These are phyloP conservation scores for Colletotrichum chrysophilum DNA, from an alignment of 2,329 filamentous ascomycete species.

Conservation along the genomic window DNA sequence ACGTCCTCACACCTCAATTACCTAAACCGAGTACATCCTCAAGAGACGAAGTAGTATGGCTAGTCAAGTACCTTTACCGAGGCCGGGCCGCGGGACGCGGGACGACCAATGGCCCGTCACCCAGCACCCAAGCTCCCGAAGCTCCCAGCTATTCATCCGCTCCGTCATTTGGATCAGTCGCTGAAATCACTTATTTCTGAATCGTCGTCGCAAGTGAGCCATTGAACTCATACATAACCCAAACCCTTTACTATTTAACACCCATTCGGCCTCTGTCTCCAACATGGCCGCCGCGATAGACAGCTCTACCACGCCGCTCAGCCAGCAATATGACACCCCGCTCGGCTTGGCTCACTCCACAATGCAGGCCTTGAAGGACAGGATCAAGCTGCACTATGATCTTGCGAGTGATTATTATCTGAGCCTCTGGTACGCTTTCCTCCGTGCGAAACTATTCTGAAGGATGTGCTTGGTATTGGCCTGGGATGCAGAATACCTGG, in stretches of 20 bases:
- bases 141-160: background rate
- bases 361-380: conserved; percentile 57
- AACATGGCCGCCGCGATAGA: conserved; percentile 10
- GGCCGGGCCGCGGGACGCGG: background rate
- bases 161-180: background rate
- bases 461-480: background rate
- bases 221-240: background rate
- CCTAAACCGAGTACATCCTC: background rate
- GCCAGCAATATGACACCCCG: conserved; percentile 50
- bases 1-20: background rate
- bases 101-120: background rate
- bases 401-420: conserved; percentile 67
- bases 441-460: background rate
- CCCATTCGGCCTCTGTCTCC: background rate
- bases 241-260: background rate
- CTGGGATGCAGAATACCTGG: background rate
- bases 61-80: background rate
- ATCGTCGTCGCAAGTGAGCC: background rate
- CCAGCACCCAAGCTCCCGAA: background rate
- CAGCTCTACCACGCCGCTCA: conserved; percentile 37
- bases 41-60: background rate
- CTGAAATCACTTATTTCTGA: background rate
- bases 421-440: conserved; percentile 55
- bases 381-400: conserved; percentile 66
- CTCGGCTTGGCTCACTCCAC: conserved; percentile 50